phyloP scores from a whole-genome alignment of 2,329 filamentous ascomycete species.

The Pseudopyrenochaeta lycopersici region DNA sequence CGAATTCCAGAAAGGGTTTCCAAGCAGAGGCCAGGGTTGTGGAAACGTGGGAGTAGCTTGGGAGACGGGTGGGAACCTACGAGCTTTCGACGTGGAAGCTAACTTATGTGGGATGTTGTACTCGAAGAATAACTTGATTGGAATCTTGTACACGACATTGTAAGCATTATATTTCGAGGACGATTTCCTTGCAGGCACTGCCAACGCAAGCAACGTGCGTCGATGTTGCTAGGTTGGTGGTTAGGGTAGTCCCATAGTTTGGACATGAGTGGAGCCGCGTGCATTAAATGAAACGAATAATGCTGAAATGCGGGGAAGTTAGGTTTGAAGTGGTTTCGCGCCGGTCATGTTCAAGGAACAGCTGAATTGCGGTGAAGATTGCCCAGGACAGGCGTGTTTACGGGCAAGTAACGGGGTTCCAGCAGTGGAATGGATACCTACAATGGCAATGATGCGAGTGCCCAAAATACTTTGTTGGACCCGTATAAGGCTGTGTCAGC shows the following conservation, averaged over 20 bases:
- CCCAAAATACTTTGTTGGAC: constrained; percentile 17
- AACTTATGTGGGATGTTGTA: no score
- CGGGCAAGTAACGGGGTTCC: background rate
- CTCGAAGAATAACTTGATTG: no score
- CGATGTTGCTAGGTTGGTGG: no score
- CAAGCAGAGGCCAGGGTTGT: constrained; percentile 19
- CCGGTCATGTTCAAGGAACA: no score
- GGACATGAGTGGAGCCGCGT: background rate
- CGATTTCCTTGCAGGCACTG: no score
- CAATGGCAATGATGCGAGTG: background rate
- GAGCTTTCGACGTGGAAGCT: no score
- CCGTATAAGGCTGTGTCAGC: constrained; percentile 23
- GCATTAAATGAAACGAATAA: background rate
- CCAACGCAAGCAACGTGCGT: no score
- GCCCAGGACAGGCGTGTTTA: no score
- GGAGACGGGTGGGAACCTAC: constrained; percentile 19
- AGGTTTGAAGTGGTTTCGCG: no score
- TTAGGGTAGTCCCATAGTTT: background rate
- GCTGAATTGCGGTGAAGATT: no score
- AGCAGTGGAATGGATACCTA: background rate
- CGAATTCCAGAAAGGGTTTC: constrained; percentile 5
- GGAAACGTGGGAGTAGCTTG: constrained; percentile 25
- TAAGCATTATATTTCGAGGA: no score
- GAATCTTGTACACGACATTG: no score
- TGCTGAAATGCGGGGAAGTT: background rate